These are phyloP conservation scores for Pleurotus sapidus DNA, from an alignment of 768 basidiomycete genomes.

Conservation along the genomic window DNA sequence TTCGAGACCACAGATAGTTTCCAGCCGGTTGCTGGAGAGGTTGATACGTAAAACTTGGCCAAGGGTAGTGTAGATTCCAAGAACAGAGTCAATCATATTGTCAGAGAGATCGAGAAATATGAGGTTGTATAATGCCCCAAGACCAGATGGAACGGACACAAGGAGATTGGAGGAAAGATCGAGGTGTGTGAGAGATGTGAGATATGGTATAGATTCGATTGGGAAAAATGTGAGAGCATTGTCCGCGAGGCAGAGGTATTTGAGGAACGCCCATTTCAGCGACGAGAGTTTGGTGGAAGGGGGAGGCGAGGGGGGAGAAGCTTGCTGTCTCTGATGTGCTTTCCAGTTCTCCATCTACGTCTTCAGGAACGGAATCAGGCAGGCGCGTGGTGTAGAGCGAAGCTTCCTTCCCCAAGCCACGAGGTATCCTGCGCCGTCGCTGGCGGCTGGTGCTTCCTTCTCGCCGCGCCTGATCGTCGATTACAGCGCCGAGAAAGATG, in stretches of 20 bases:
- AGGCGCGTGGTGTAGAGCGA: slow-evolving; percentile 50
- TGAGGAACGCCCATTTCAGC: slow-evolving; percentile 73
- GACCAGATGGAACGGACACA: slow-evolving; percentile 79
- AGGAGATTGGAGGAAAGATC: slow-evolving; percentile 92
- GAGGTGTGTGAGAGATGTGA: slow-evolving; percentile 76
- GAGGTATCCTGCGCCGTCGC: slow-evolving; percentile 41
- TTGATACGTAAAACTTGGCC: slow-evolving; percentile 78
- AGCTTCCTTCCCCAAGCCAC: slow-evolving; percentile 33
- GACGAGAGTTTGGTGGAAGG: slow-evolving; percentile 43
- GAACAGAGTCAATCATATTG: slow-evolving; percentile 96
- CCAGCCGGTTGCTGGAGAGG: slow-evolving; percentile 82
- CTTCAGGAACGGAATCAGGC: slow-evolving; percentile 58
- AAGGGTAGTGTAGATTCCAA: slow-evolving; percentile 80
- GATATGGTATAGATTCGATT: slow-evolving; percentile 57
- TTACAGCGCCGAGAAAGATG: slow-evolving; percentile 73
- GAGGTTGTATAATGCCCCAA: slow-evolving; percentile 74
- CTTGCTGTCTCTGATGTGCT: background rate
- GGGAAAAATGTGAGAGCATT: slow-evolving; percentile 82
- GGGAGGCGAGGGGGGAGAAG: slow-evolving; percentile 23
- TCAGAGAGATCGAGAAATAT: slow-evolving; percentile 91
- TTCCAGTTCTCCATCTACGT: slow-evolving; percentile 23
- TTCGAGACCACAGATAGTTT: slow-evolving; percentile 94
- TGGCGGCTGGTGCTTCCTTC: slow-evolving; percentile 50
- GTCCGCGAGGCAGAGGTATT: slow-evolving; percentile 73
- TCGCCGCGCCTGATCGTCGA: slow-evolving; percentile 71